A percentile compares a stretch with the other conserved stretches of the same genome.
Evolutionary conservation across 208 protist species (phyloP).

Genomic region (Trypanosoma vivax): DNA sequence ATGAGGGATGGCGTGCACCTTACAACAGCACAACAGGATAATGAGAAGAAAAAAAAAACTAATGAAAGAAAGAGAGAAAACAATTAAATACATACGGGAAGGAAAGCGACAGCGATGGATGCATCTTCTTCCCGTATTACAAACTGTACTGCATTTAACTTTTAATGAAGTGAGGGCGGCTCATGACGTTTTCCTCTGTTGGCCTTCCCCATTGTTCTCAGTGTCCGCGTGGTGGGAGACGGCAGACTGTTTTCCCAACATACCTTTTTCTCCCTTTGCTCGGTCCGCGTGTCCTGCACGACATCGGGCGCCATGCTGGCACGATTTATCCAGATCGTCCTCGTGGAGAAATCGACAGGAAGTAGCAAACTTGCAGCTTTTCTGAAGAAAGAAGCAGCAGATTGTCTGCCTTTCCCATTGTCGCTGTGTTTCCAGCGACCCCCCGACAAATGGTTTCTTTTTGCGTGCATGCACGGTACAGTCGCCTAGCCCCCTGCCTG

Average conservation of each 20-base stretch:
- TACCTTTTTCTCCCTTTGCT: conserved; percentile 15
- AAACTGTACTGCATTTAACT: too few relatives aligned
- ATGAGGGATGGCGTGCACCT: too few relatives aligned
- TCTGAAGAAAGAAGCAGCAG: conserved; percentile 82
- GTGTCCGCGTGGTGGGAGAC: not conserved
- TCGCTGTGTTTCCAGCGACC: conserved; percentile 68
- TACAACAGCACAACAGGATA: too few relatives aligned
- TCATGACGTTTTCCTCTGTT: too few relatives aligned
- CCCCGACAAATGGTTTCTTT: conserved; percentile 78
- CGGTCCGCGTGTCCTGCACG: conserved; percentile 26
- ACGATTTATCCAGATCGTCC: conserved; percentile 36
- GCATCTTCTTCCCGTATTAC: too few relatives aligned
- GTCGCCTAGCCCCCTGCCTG: too few relatives aligned
- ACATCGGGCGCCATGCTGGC: conserved; percentile 72
- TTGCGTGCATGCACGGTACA: conserved; percentile 27
- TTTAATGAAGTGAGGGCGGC: too few relatives aligned
- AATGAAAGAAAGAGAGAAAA: too few relatives aligned
- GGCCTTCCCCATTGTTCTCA: not conserved
- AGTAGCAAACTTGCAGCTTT: conserved; percentile 74
- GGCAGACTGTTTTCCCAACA: conserved; percentile 3
- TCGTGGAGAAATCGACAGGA: conserved; percentile 77
- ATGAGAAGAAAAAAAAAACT: too few relatives aligned
- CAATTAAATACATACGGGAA: too few relatives aligned
- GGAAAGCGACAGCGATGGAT: too few relatives aligned
- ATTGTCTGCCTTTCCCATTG: conserved; percentile 66